phyloP scores from a whole-genome alignment of 1,284 basidiomycete species.

The Omphalotus olearius region DNA sequence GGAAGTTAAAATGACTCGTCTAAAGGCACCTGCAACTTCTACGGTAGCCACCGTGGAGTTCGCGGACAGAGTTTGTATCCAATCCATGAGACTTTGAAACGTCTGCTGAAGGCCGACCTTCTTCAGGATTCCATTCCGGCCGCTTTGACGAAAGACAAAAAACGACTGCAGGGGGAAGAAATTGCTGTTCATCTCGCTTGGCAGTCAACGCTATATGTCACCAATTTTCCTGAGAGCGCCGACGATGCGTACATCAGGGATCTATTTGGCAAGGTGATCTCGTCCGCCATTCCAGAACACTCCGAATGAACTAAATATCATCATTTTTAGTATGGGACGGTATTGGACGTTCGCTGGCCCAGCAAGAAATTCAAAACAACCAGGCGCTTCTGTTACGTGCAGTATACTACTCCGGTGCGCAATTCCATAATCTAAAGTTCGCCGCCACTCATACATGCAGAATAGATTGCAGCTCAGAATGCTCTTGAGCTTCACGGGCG shows the following conservation, averaged over 20 bases:
- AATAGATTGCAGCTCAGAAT: slow-evolving; percentile 66
- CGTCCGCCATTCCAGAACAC: not conserved
- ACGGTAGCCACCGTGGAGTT: slow-evolving; percentile 87
- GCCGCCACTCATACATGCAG: not conserved
- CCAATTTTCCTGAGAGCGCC: slow-evolving; percentile 89
- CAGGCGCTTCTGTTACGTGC: slow-evolving; percentile 93
- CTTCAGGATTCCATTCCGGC: slow-evolving; percentile 73
- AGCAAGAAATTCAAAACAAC: slow-evolving; percentile 93
- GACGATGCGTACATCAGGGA: slow-evolving; percentile 77
- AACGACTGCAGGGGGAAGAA: slow-evolving; percentile 70
- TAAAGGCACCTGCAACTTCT: slow-evolving; percentile 59
- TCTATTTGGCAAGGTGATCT: slow-evolving; percentile 70
- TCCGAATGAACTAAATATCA: slow-evolving; percentile 7
- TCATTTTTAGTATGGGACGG: slow-evolving; percentile 70
- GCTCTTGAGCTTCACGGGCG: slow-evolving; percentile 77
- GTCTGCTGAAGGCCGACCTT: not conserved
- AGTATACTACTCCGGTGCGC: slow-evolving; percentile 79
- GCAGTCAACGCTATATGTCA: slow-evolving; percentile 94
- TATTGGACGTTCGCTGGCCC: slow-evolving; percentile 97
- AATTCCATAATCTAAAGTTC: slow-evolving; percentile 14
- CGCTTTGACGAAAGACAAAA: slow-evolving; percentile 92
- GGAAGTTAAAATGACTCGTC: slow-evolving; percentile 69
- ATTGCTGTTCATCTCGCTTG: slow-evolving; percentile 86
- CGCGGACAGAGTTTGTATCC: slow-evolving; percentile 50
- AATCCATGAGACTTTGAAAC: not conserved